phyloP scores from a whole-genome alignment of 495 filamentous ascomycete species.

The Penicillium ochrochloron region DNA sequence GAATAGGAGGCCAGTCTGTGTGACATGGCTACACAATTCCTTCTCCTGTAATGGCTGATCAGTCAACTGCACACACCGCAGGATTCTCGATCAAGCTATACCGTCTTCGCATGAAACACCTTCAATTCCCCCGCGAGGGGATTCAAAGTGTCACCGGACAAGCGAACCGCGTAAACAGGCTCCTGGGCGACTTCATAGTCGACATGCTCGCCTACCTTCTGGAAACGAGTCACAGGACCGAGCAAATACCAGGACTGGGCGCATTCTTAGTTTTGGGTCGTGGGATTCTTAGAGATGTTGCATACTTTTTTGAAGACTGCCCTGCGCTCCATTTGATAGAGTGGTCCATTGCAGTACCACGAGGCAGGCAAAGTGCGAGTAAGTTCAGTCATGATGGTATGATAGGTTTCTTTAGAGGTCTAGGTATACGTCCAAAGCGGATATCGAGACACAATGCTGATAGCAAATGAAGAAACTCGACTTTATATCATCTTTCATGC shows the following conservation, averaged over 20 bases:
- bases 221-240: conserved; percentile 63
- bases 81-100: conserved; percentile 11
- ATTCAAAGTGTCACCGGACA: conserved; percentile 34
- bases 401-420: neutral
- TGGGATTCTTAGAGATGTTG: neutral
- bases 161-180: conserved; percentile 49
- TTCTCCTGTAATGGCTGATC: conserved; percentile 26
- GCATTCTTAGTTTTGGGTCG: conserved; percentile 15
- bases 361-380: conserved; percentile 48
- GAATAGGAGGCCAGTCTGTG: conserved; percentile 59
- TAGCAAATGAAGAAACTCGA: neutral
- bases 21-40: conserved; percentile 51
- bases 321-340: conserved; percentile 57
- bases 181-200: conserved; percentile 62
- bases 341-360: conserved; percentile 48
- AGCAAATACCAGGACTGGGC: conserved; percentile 63
- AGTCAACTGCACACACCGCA: neutral
- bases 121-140: conserved; percentile 44
- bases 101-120: conserved; percentile 46
- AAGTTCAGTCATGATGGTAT: conserved; percentile 42
- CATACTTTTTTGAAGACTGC: conserved; percentile 59
- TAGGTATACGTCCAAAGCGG: neutral
- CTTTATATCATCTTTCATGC: conserved; percentile 11
- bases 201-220: conserved; percentile 47
- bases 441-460: neutral